Evolutionary conservation across 225 moss, liverwort and hornwort genomes (phyloP), one percentile per base, ranked within the genome.

Genomic region (Bryoerythrophyllum caledonicum): DNA sequence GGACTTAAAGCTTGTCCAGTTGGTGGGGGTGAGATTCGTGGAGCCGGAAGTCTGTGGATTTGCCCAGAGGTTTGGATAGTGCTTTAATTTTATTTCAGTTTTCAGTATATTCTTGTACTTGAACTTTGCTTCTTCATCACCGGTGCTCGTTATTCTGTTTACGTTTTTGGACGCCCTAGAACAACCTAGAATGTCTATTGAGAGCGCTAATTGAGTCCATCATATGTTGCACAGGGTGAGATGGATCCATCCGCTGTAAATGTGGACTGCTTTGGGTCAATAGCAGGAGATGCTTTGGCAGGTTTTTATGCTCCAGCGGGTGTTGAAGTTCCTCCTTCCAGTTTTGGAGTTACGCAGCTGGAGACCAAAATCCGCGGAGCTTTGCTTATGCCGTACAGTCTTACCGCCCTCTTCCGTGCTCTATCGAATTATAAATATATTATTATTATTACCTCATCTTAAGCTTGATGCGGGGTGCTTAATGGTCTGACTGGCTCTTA

Each of bases 11-110:
- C 89, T 76, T 80, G 71, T 67, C 99, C 99, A 76, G 90, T 93
- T 78, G 99, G 95, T 78, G 99, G 99, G 43, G 99, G 99, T 70
- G 99, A 99, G 74, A 93, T 99, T 80, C 99, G 93, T 26, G 99
- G 95, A 74, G 88, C 90, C 63, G 99, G 99, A 63, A 89, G 86
- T 83, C 62, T 99, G 69, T 99, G 99, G 99, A 89, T 99, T 63
- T 99, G 99, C 70, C 93, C 95, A 67, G 99, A 99, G 91, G 99
- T 99, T 83, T 78, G 84, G 15, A 81, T 63, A 51, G n/a, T 71
- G 51, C 53, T 74, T 76, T 49, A 73, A 51, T 37, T 73, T 37
- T 44, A 75, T 71, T 55, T 74, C 26, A 15, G 41, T 23, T 28
- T 66, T 3, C 24, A 70, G 2, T 62, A 13, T 10, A 63, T 75